These are phyloP conservation scores for Kodamaea neixiangensis DNA, from an alignment of 805 yeast species.

Conservation along the genomic window DNA sequence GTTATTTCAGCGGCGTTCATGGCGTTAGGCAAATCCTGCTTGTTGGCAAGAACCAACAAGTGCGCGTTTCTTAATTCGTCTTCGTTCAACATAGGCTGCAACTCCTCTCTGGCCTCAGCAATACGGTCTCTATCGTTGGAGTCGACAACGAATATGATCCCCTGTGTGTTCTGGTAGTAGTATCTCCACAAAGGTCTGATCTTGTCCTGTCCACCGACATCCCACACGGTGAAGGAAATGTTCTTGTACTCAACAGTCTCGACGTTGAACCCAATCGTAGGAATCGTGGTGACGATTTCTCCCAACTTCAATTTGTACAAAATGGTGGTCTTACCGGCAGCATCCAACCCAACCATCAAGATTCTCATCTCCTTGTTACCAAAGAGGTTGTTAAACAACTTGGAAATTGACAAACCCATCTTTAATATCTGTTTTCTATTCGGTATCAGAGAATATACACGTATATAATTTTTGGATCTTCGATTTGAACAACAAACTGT, in stretches of 20 bases:
- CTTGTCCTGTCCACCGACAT: conserved; percentile 47
- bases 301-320: conserved; percentile 46
- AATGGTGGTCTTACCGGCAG: conserved; percentile 48
- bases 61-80: conserved; percentile 45
- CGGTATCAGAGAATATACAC: conserved; percentile 6
- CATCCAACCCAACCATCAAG: conserved; percentile 46
- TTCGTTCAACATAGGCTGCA: conserved; percentile 46
- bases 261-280: conserved; percentile 46
- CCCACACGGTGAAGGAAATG: conserved; percentile 46
- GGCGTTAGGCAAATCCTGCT: conserved; percentile 47
- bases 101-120: conserved; percentile 45
- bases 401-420: conserved; percentile 44
- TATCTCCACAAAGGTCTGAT: conserved; percentile 47
- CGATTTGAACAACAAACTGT: conserved; percentile 13
- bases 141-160: conserved; percentile 44
- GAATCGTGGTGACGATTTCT: conserved; percentile 45
- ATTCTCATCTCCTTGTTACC: conserved; percentile 47
- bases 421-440: conserved; percentile 10
- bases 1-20: conserved; percentile 47
- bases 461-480: conserved; percentile 4
- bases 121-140: conserved; percentile 47
- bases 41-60: conserved; percentile 43
- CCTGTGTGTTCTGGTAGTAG: conserved; percentile 46
- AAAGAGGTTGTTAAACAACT: conserved; percentile 41
- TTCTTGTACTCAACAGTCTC: conserved; percentile 46